phyloP scores from a whole-genome alignment of 2,329 filamentous ascomycete species.

The Xylaria sp. region DNA sequence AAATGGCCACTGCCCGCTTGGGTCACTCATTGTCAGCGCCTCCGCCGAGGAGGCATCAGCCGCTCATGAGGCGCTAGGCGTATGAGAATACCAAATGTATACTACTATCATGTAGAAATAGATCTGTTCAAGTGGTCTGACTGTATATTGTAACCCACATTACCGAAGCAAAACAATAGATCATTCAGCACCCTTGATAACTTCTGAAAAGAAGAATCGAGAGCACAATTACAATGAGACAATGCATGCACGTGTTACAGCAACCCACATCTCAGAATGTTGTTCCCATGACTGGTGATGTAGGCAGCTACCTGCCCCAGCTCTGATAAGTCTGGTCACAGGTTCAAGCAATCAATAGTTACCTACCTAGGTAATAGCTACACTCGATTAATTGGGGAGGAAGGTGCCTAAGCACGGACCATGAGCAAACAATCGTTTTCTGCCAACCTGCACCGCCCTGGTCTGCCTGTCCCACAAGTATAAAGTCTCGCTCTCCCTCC shows the following conservation, averaged over 20 bases:
- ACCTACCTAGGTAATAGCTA: background rate
- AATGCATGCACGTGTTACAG: no score
- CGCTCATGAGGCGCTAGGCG: slow-evolving; percentile 13
- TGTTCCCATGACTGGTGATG: background rate
- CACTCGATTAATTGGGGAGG: slow-evolving; percentile 9
- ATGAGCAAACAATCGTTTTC: slow-evolving; percentile 7
- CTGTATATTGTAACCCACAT: slow-evolving; percentile 24
- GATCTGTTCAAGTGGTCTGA: slow-evolving; percentile 8
- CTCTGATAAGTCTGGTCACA: no score
- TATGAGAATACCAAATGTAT: slow-evolving; percentile 23
- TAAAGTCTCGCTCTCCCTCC: slow-evolving; percentile 29
- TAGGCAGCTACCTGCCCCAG: background rate
- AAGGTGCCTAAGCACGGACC: slow-evolving; percentile 6
- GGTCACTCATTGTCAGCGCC: background rate
- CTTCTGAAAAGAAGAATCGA: background rate
- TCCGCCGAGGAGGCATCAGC: background rate
- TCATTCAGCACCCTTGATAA: background rate
- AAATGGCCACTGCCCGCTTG: slow-evolving; percentile 19
- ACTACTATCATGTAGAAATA: slow-evolving; percentile 30
- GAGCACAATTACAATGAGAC: background rate
- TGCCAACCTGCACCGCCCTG: slow-evolving; percentile 29
- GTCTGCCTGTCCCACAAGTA: slow-evolving; percentile 1
- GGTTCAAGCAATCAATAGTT: no score
- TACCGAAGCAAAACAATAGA: background rate
- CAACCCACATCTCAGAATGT: background rate